Base-by-base conservation (phyloP, 495 filamentous ascomycete species). In the Recurvomyces mirabilis region DNA sequence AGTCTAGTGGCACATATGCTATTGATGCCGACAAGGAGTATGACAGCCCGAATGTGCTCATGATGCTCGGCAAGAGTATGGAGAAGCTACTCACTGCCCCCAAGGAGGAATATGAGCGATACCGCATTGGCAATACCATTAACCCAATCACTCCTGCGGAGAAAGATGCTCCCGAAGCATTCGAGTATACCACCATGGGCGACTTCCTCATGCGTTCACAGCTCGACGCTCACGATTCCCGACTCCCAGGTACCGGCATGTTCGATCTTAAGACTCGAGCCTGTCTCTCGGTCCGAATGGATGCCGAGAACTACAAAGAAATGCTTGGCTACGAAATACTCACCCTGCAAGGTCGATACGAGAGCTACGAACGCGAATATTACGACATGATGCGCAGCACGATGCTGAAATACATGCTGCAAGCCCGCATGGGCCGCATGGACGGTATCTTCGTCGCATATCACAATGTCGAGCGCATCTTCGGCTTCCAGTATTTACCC, bases 371-470 rank as follows among this genome's bases (percentile, higher is more conserved):
- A 57, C 79, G 89, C 33, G 93, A 99, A 59, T 94, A 86, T 63
- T 93, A 78, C 57, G 91, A 99, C 58, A 93, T 96, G 89, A 89
- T 93, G 44, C 75, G 91, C 24, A 73, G 85, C 1, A 89, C 89
- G 5, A 93, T 99, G 67, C 67, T 99, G 44, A 96, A 96, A 55
- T 99, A 99, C 59, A 93, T 87, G 4, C 69, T 99, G 19, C 91
- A 99, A 60, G 91, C 88, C 25, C 79, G 91, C 18, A 86, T 96
- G 71, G 91, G 91, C 21, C 78, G 93, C 17, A 99, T 99, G 91
- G 88, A 96, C 51, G 91, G 91, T 38, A 95, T 96, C 38, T 96
- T 95, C 53, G 84, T 95, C n/a, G 93, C 93, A 11, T 96, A 78
- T 60, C 91, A 99, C 65, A 99, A 99, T 55, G 79, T 85, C 4